Evolutionary conservation across 2,329 filamentous ascomycete genomes (phyloP).

Genomic region (Nemania serpens): DNA sequence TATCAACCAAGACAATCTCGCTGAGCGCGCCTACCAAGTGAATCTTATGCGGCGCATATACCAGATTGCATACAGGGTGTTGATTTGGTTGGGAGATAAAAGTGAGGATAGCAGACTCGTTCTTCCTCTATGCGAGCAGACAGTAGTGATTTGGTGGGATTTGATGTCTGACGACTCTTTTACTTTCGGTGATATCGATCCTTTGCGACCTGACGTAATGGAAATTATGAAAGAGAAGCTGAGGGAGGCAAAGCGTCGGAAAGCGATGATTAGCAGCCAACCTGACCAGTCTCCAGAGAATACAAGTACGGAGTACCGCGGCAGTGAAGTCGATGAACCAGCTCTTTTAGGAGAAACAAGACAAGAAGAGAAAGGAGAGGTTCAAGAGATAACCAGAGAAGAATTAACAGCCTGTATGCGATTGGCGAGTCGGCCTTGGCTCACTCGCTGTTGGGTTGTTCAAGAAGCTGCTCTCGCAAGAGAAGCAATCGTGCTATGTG

Average conservation of each 20-base stretch:
- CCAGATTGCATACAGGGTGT: not conserved
- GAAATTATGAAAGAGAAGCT: not conserved
- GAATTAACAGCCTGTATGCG: not conserved
- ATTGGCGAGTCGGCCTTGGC: conserved; percentile 2
- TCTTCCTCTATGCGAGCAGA: not conserved
- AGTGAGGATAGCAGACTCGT: not conserved
- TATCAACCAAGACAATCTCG: not conserved
- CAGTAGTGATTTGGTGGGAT: not conserved
- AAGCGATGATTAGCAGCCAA: not conserved
- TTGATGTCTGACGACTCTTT: not conserved
- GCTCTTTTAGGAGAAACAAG: too few species aligned
- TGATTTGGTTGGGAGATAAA: not conserved
- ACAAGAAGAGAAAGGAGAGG: not conserved
- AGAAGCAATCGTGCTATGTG: not conserved
- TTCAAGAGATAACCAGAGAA: not conserved
- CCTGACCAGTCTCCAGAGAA: not conserved
- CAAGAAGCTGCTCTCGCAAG: not conserved
- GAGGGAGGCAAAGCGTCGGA: not conserved
- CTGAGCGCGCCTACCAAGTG: not conserved
- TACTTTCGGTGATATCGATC: not conserved
- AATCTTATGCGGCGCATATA: not conserved
- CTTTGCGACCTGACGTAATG: not conserved
- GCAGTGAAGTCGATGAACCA: too few species aligned
- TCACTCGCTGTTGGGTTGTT: conserved; percentile 12
- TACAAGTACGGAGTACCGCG: too few species aligned